Percentiles rank a stretch among this genome's conserved stretches.
phyloP scores from a whole-genome alignment of 1,284 basidiomycete species.

The Vanrija humicola region DNA sequence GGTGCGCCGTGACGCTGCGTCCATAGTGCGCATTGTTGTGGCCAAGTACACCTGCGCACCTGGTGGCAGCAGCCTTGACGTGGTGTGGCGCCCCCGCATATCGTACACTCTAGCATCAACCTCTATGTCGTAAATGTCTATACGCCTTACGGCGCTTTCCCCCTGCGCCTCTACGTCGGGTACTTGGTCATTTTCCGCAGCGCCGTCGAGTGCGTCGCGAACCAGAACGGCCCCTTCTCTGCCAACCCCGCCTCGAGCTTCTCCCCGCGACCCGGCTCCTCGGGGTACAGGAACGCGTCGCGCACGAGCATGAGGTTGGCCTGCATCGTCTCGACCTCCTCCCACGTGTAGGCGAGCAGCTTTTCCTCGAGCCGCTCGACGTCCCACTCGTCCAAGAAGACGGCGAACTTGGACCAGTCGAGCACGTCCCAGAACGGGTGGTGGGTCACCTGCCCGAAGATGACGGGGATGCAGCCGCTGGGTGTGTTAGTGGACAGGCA shows the following conservation, averaged over 20 bases:
- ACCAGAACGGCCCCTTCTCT: constrained; percentile 31
- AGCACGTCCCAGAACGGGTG: constrained; percentile 43
- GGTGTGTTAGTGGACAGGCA: too few relatives aligned
- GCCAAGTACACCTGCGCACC: too few relatives aligned
- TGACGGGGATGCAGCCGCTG: constrained; percentile 44
- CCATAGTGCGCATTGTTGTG: too few relatives aligned
- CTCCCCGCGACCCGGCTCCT: constrained; percentile 33
- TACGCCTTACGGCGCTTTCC: too few relatives aligned
- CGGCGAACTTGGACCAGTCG: constrained; percentile 42
- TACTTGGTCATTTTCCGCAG: constrained; percentile 29
- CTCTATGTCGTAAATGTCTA: too few relatives aligned
- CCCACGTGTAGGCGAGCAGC: constrained; percentile 28
- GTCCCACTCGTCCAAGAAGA: constrained; percentile 33
- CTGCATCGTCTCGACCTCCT: constrained; percentile 31
- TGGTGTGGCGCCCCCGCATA: too few relatives aligned
- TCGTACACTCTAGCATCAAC: too few relatives aligned
- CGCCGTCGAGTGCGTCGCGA: constrained; percentile 30
- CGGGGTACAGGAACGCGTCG: constrained; percentile 41
- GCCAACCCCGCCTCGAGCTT: constrained; percentile 25
- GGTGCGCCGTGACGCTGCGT: too few relatives aligned
- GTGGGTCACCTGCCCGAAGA: constrained; percentile 36
- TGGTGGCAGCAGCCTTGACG: too few relatives aligned
- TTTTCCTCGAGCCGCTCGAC: constrained; percentile 36
- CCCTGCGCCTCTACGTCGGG: constrained; percentile 6
- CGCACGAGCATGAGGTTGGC: constrained; percentile 40